Evolutionary conservation across 2,329 filamentous ascomycete genomes (phyloP), one percentile per base, ranked within the genome.

Genomic region (Aspergillus texensis): DNA sequence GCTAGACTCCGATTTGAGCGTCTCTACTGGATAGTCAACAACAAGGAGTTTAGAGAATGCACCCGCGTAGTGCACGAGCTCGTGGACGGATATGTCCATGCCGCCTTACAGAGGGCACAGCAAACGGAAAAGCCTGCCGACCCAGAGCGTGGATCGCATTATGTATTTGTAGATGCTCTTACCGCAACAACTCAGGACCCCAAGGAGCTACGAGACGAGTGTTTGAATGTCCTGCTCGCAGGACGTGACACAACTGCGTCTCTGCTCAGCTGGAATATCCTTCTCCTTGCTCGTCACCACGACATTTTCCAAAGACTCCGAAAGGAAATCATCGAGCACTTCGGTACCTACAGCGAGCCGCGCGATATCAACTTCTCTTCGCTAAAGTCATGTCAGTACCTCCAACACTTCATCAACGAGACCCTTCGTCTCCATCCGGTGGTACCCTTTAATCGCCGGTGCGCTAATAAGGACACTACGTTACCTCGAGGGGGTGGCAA

Each of bases 401-500:
- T 80, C 8, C 73, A 76, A 48, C 69, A 75, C 54, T 70, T 68
- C 48, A 69, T 78, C 67, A 75, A 77, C 55, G 77, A 78, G 61
- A 73, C 73, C 5, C 73, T 84, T 1, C 79, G 82, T 19, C 69
- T 83, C 0, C 79, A 79, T 66, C 79, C 82, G 0, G 72, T 77
- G 0, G 80, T 84, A 4, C 81, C 82, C 0, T 70, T 78, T 63
- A 84, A 84, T 68, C 71, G 73, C 43, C 75, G 80, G 56, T 63
- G 68, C 10, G 77, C 78, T 6, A 61, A 74, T n/a, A 70, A 67
- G 21, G 78, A 80, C 63, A 83, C 82, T 2, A 79, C 76, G 6
- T 68, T 83, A 30, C 80, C 80, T 2, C 65, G 67, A 4, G 79
- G 90, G 63, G 89, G 89, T 65, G 90, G 90, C 0, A 82, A 84